Conservation (phyloP, 73 alveolate genomes). For the Paramecium pentaurelia region DNA sequence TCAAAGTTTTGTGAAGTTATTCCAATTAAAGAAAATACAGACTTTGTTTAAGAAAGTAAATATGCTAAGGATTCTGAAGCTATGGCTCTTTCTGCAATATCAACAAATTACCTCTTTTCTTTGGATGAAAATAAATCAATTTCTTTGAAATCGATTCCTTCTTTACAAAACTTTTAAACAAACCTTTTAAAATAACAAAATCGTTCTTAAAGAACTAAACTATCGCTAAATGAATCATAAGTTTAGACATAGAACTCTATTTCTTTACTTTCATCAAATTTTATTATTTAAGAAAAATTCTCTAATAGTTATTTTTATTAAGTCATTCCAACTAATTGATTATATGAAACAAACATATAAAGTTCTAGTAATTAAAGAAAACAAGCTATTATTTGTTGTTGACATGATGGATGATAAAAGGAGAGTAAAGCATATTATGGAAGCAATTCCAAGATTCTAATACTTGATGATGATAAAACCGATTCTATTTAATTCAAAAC, state of each 20-base stretch:
- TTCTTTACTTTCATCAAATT: constrained; percentile 20
- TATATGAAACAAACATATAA: constrained; percentile 6
- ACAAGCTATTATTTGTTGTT: background rate
- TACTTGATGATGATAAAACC: background rate
- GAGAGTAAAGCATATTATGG: background rate
- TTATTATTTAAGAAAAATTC: background rate
- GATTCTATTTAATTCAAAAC: background rate
- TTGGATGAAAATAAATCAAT: background rate
- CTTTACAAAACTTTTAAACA: background rate
- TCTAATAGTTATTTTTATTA: background rate
- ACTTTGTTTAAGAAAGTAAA: background rate
- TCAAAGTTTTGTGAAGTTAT: background rate
- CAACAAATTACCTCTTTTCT: background rate
- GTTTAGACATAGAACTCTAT: background rate
- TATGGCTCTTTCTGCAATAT: constrained; percentile 34
- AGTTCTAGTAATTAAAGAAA: background rate
- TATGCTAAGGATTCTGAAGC: constrained; percentile 17
- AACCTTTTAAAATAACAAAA: background rate
- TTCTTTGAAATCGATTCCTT: background rate
- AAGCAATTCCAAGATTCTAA: constrained; percentile 26
- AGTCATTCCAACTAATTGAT: background rate
- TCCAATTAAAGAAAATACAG: background rate
- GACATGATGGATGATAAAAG: background rate
- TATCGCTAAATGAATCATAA: constrained; percentile 17
- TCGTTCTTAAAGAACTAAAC: background rate